phyloP scores from a whole-genome alignment of 192 early-diverging fungal species.

The Glomus cerebriforme region DNA sequence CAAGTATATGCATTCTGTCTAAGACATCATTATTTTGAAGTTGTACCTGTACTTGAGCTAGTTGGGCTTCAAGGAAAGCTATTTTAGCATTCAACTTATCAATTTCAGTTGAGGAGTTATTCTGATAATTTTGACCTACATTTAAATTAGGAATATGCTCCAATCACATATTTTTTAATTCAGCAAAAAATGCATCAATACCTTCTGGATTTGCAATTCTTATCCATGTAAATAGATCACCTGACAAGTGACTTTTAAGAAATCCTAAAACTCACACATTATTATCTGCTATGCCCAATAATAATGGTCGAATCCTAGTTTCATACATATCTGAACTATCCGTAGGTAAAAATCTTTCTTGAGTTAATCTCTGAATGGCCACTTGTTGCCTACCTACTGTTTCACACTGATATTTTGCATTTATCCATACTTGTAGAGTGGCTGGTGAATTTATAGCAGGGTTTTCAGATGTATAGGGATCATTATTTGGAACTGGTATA shows the following conservation, averaged over 20 bases:
- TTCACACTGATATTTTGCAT: conserved; percentile 20
- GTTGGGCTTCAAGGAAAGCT: too few relatives aligned
- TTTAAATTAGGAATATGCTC: background rate
- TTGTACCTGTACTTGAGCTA: too few relatives aligned
- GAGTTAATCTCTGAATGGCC: too few relatives aligned
- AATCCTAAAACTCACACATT: conserved; percentile 18
- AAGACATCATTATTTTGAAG: too few relatives aligned
- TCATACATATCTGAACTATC: conserved; percentile 9
- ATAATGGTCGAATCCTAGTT: background rate
- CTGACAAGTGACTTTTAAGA: conserved; percentile 26
- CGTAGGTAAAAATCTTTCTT: too few relatives aligned
- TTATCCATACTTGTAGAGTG: background rate
- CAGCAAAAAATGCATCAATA: conserved; percentile 14
- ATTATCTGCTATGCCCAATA: conserved; percentile 17
- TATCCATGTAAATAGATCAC: conserved; percentile 19
- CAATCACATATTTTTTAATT: conserved; percentile 26
- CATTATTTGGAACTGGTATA: conserved; percentile 13
- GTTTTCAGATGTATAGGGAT: background rate
- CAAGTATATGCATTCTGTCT: too few relatives aligned
- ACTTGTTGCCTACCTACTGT: too few relatives aligned
- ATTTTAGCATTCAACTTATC: too few relatives aligned
- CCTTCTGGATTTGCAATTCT: background rate
- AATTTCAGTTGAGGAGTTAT: background rate
- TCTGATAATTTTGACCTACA: too few relatives aligned
- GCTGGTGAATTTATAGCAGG: conserved; percentile 23